Evolutionary conservation across 2,329 filamentous ascomycete genomes (phyloP), one percentile per base, ranked within the genome.

Genomic region (Trichophyton simii): DNA sequence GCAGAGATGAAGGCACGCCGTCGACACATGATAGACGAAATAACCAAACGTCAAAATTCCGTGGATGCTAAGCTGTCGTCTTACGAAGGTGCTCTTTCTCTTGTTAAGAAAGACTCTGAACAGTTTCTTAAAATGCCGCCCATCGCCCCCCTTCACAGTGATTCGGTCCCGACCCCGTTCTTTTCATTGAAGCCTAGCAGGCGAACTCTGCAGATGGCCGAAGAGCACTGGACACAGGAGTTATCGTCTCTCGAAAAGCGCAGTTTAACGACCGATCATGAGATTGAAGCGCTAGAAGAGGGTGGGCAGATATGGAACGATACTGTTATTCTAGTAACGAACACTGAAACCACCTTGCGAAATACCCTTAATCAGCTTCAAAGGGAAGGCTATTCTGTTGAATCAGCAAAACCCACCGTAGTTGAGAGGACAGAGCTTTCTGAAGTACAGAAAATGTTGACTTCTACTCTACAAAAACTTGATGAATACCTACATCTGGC

Each of bases 231-330:
- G 77, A 71, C 72, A 18, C 72, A 74, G 1, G 82, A 84, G 66
- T 75, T 78, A 57, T 75, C 73, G 13, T 70, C 72, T 7, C 66
- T 82, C 15, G 68, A 73, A 3, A 71, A 73, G 50, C 76, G 77
- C 61, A 78, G 77, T 55, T 68, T 75, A 36, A 71, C 75, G 52
- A 76, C 80, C 2, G 76, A 82, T 62, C 71, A 73, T 28, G 83
- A 86, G 66, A 80, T 80, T 50, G 69, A 75, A 22, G 84, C 83
- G 1, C 73, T 86, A 20, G 78, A 83, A 58, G 80, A 84, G 67
- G 84, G 84, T 13, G 81, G 80, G 1, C 69, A 73, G 4, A 69
- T 85, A 25, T 87, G 84, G 84, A 78, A 80, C 63, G 77, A 81
- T 59, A 78, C 80, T 1, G 72, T 83, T 7, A 72, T 72, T 34